Evolutionary conservation across 2,329 filamentous ascomycete genomes (phyloP).

Genomic region (Talaromyces albobiverticillius): DNA sequence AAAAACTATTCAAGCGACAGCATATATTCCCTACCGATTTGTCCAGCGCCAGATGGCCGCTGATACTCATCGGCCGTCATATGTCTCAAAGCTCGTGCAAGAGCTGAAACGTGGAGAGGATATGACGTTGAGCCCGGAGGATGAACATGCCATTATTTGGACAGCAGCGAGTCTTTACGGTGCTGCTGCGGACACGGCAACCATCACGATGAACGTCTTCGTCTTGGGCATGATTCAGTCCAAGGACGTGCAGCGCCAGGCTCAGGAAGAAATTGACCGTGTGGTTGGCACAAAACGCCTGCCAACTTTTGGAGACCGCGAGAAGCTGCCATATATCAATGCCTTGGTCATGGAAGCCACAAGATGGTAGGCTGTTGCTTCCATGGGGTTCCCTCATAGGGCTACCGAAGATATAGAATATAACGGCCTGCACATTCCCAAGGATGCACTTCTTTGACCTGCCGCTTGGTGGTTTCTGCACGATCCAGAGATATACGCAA

Average conservation of each 20-base stretch:
- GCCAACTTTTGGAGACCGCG: not conserved
- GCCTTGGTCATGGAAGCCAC: constrained; percentile 33
- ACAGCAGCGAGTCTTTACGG: constrained; percentile 40
- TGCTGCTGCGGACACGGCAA: constrained; percentile 39
- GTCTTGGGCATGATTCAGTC: constrained; percentile 1
- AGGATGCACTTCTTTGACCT: constrained; percentile 27
- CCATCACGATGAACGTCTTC: not conserved
- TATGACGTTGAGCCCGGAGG: constrained; percentile 26
- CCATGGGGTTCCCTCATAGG: constrained; percentile 20
- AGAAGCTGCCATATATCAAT: constrained; percentile 8
- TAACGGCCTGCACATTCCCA: constrained; percentile 23
- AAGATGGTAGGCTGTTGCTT: constrained; percentile 23
- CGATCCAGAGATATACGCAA: constrained; percentile 31
- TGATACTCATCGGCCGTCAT: constrained; percentile 31
- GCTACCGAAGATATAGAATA: constrained; percentile 18
- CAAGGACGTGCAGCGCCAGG: constrained; percentile 1
- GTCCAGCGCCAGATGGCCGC: constrained; percentile 38
- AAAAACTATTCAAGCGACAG: constrained; percentile 26
- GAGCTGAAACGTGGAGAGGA: constrained; percentile 12
- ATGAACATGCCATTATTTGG: constrained; percentile 41
- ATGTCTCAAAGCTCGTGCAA: constrained; percentile 36
- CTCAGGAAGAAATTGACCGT: constrained; percentile 5
- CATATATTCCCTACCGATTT: constrained; percentile 41
- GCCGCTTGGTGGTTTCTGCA: constrained; percentile 29
- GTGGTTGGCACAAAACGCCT: constrained; percentile 4